Conservation (phyloP, 768 basidiomycete species). For the Phaeolepiota aurea region DNA sequence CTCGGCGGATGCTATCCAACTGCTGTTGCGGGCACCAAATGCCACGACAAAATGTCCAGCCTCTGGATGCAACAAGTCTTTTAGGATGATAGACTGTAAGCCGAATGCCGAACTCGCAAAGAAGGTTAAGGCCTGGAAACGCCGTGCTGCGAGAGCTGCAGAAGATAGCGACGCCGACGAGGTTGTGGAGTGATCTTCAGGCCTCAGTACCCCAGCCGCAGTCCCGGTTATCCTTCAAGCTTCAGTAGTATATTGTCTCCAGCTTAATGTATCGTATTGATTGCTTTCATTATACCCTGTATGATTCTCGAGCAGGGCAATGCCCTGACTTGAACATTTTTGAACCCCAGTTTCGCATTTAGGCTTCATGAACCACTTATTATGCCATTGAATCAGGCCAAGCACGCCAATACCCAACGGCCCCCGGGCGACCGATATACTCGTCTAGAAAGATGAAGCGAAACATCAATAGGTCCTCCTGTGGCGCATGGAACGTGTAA, state of each 20-base stretch:
- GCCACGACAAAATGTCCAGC: conserved; percentile 50
- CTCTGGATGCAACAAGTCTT: conserved; percentile 58
- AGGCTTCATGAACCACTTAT: no score
- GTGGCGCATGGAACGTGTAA: no score
- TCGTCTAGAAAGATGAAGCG: no score
- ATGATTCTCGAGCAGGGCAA: no score
- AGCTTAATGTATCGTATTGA: conserved; percentile 3
- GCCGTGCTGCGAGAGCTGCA: conserved; percentile 40
- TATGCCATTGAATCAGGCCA: no score
- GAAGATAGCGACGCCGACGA: conserved; percentile 57
- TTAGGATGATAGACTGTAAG: conserved; percentile 42
- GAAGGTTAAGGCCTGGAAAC: conserved; percentile 49
- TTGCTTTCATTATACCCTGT: no score
- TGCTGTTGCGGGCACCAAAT: conserved; percentile 39
- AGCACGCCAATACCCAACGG: no score
- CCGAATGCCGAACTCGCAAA: conserved; percentile 52
- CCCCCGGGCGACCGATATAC: no score
- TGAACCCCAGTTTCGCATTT: no score
- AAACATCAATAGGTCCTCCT: no score
- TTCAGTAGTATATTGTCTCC: neutral
- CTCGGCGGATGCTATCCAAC: conserved; percentile 61
- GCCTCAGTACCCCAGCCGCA: neutral
- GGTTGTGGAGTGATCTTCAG: conserved; percentile 31
- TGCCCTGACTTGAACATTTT: no score
- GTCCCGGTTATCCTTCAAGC: no score